Conservation (phyloP, 306 rosid species). For the Medicago lupulina region DNA sequence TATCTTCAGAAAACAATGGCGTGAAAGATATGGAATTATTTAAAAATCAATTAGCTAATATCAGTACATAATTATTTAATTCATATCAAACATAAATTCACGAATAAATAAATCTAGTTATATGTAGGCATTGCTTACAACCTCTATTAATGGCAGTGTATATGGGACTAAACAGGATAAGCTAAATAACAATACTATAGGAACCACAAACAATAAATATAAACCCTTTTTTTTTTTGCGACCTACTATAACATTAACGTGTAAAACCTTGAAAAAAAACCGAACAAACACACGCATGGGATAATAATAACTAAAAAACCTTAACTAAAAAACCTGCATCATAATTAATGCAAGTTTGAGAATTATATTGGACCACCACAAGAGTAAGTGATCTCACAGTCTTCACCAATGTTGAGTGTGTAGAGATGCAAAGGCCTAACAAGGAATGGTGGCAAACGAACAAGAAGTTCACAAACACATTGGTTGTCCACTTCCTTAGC, state of each 20-base stretch:
- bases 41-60: neutral
- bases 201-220: neutral
- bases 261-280: neutral
- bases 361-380: conserved; percentile 47
- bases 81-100: neutral
- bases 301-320: neutral
- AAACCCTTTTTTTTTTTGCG: neutral
- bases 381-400: conserved; percentile 41
- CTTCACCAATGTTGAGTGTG: conserved; percentile 38
- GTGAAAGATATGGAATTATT: neutral
- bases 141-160: neutral
- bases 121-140: neutral
- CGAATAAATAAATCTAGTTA: neutral
- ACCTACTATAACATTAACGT: neutral
- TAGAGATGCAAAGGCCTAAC: conserved; percentile 43
- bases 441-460: conserved; percentile 61
- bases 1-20: no score
- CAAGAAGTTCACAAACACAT: conserved; percentile 74
- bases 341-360: neutral
- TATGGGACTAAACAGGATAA: neutral
- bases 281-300: neutral
- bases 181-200: neutral
- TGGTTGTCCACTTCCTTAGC: conserved; percentile 58
- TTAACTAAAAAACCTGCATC: neutral
- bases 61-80: neutral